A percentile compares a stretch with the other conserved stretches of the same genome.
phyloP scores from a whole-genome alignment of 768 basidiomycete species.

The Dentipellis sp. region DNA sequence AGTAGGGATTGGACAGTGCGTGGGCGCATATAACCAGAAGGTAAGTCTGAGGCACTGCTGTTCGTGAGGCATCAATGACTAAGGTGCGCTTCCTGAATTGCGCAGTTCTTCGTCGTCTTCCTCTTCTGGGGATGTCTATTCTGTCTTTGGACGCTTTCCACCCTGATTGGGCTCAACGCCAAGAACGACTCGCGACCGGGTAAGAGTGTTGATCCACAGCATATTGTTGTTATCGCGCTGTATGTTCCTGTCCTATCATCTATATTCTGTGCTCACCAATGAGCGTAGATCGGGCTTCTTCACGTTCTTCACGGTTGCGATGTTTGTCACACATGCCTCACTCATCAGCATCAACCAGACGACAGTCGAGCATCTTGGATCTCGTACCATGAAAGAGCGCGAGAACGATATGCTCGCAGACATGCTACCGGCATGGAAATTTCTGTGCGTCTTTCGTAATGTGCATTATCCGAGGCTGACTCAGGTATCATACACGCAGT shows the following conservation, averaged over 20 bases:
- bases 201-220: constrained; percentile 47
- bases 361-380: constrained; percentile 70
- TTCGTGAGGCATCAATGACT: not conserved
- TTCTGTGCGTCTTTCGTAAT: constrained; percentile 31
- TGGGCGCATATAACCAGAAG: constrained; percentile 88
- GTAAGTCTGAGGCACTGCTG: constrained; percentile 26
- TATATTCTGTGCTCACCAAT: not conserved
- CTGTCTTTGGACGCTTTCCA: constrained; percentile 52
- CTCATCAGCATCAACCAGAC: constrained; percentile 58
- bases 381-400: constrained; percentile 51
- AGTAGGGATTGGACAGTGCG: constrained; percentile 87
- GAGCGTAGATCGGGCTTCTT: constrained; percentile 56
- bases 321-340: constrained; percentile 50
- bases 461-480: not conserved
- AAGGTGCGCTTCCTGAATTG: not conserved
- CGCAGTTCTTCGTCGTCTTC: constrained; percentile 81
- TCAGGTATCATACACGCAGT: constrained; percentile 23
- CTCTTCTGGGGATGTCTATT: constrained; percentile 51
- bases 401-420: constrained; percentile 44
- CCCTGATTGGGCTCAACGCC: constrained; percentile 47
- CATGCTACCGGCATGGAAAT: constrained; percentile 45
- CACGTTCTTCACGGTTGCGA: constrained; percentile 51
- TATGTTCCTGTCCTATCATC: constrained; percentile 29
- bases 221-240: constrained; percentile 68
- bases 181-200: constrained; percentile 17